These are phyloP conservation scores for Cystofilobasidium ferigula DNA, from an alignment of 768 basidiomycete genomes.

Conservation along the genomic window DNA sequence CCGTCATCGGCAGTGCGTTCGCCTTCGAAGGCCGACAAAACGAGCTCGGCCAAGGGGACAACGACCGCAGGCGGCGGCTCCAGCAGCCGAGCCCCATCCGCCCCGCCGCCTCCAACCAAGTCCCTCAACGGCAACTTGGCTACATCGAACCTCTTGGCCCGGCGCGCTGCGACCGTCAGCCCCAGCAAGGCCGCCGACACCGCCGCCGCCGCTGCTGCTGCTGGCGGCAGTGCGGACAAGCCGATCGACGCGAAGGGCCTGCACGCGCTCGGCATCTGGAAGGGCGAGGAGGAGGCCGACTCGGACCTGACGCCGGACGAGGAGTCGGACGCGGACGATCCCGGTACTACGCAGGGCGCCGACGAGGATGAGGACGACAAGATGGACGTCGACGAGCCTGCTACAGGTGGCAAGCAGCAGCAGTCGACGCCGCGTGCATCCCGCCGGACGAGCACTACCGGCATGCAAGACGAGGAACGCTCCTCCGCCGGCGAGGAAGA, in stretches of 20 bases:
- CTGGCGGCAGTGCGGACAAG: not conserved
- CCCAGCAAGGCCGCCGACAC: not conserved
- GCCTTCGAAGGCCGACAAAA: no score
- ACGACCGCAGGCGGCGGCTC: no score
- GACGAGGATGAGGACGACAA: conserved; percentile 2
- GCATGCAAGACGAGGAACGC: not conserved
- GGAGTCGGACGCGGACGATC: conserved; percentile 10
- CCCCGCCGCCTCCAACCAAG: no score
- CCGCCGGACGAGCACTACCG: no score
- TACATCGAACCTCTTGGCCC: not conserved
- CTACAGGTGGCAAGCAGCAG: no score
- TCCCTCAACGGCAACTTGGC: no score
- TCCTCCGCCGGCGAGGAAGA: not conserved
- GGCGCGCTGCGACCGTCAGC: not conserved
- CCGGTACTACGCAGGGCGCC: not conserved
- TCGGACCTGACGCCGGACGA: conserved; percentile 23
- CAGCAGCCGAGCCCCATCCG: no score
- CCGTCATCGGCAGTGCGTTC: not conserved
- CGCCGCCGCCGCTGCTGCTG: not conserved
- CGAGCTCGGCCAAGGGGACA: no score
- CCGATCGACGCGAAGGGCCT: not conserved
- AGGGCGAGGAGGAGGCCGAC: conserved; percentile 20
- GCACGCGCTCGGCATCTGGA: conserved; percentile 17
- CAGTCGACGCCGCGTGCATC: no score
- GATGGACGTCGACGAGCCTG: conserved; percentile 2